phyloP scores from a whole-genome alignment of 169 alveolate genomes.

The Plasmodium vinckei region DNA sequence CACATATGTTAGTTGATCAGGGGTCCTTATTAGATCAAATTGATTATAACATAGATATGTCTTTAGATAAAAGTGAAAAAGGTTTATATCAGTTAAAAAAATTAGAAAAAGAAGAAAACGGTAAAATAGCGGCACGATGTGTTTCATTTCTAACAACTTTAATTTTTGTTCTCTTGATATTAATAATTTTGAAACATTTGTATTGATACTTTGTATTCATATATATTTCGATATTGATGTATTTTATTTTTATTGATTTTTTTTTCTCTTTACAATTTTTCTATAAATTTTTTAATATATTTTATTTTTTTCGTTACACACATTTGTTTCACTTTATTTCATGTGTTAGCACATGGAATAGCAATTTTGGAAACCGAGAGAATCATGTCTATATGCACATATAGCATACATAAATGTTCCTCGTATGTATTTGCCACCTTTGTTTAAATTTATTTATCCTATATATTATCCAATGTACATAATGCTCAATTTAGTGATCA shows the following conservation, averaged over 20 bases:
- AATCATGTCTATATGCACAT: too few relatives aligned
- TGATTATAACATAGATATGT: constrained; percentile 83
- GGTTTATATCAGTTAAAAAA: constrained; percentile 65
- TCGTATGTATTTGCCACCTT: too few relatives aligned
- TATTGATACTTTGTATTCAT: constrained; percentile 8
- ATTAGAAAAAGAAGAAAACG: constrained; percentile 50
- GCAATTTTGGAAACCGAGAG: too few relatives aligned
- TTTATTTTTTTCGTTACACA: constrained; percentile 2
- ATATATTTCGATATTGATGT: constrained; percentile 5
- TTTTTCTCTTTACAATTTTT: neutral
- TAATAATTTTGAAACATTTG: constrained; percentile 62
- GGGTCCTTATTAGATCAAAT: constrained; percentile 88
- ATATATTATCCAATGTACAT: too few relatives aligned
- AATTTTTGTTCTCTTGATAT: constrained; percentile 51
- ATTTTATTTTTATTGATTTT: neutral
- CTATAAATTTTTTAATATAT: constrained; percentile 5
- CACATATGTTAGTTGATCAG: constrained; percentile 85
- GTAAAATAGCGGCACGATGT: constrained; percentile 52
- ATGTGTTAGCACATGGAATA: too few relatives aligned
- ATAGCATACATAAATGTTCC: too few relatives aligned
- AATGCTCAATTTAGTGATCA: too few relatives aligned
- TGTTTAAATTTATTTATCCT: too few relatives aligned
- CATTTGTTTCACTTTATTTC: too few relatives aligned
- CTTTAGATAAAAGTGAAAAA: constrained; percentile 67
- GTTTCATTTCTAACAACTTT: constrained; percentile 50